Conservation (phyloP, 176 grass and related monocot genomes). For the Stipa capillata region DNA sequence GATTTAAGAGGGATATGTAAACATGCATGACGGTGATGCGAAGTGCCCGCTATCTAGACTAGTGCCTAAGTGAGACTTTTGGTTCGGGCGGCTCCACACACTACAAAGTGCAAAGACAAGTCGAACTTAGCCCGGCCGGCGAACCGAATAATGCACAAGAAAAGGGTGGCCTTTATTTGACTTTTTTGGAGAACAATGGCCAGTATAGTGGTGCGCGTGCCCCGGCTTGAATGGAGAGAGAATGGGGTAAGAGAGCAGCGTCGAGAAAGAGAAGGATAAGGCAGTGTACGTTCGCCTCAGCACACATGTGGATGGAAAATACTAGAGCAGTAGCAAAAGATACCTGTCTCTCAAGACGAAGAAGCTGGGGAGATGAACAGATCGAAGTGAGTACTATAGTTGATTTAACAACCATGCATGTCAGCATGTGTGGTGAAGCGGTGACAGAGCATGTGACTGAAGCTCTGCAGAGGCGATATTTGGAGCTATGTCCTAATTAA, state of each 20-base stretch:
- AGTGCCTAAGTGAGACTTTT: not conserved
- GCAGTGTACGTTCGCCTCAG: not conserved
- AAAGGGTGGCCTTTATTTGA: constrained; percentile 34
- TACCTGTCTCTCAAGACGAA: not conserved
- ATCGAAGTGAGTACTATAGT: not conserved
- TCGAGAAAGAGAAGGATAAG: not conserved
- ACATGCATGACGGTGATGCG: not conserved
- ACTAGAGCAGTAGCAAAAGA: not conserved
- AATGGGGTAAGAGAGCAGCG: not conserved
- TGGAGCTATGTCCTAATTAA: not conserved
- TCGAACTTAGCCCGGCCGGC: not conserved
- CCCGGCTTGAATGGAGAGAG: not conserved
- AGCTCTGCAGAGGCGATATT: not conserved
- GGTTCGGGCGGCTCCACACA: constrained; percentile 4
- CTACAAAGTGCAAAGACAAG: constrained; percentile 6
- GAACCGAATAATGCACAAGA: constrained; percentile 37
- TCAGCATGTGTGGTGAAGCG: not conserved
- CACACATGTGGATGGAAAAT: constrained; percentile 11
- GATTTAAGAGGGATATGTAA: too few species aligned
- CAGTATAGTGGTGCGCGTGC: constrained; percentile 18
- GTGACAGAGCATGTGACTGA: not conserved
- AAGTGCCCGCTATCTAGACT: not conserved
- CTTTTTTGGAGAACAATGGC: constrained; percentile 14
- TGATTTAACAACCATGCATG: not conserved
- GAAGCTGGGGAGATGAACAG: not conserved